Evolutionary conservation across 768 basidiomycete genomes (phyloP), one percentile per base, ranked within the genome.

Genomic region (Phallus indusiatus): DNA sequence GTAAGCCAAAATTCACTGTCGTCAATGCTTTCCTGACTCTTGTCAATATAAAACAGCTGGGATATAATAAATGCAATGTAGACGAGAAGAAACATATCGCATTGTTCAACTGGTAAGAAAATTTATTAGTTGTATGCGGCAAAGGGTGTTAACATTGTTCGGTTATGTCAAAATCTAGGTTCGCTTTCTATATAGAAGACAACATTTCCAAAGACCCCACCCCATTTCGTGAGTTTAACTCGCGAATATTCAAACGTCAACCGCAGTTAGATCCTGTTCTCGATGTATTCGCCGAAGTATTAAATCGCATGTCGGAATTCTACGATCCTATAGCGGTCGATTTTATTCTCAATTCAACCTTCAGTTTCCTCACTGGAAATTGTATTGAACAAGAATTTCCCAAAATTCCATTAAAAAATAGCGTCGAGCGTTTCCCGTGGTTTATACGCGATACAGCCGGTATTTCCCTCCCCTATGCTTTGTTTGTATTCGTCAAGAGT

Each of bases 61-160:
- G 6, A 17, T 55, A 37, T 37, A 10, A 55, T 37, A 42, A 55
- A 18, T 37, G 54, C 37, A 55, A 7, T n/a, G 18, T 55, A 4
- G 54, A 34, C 12, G 54, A 55, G 42, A 55, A 55, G 22, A 55
- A 33, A 37, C 33, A 55, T n/a, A 37, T 37, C 7, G 54, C 54
- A 20, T 20, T 55, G n/a, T 55, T 7, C 18, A 55, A 33, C 34
- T 55, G 54, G 54, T 55, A 55, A 18, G 34, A 12, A 8, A 8
- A 20, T 28, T 8, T 28, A 8, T 28, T 55, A 5, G 21, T 35
- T 21, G 1, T 12, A 14, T 34, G 22, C 42, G n/a, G n/a, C n/a
- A n/a, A n/a, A n/a, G n/a, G n/a, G n/a, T 18, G 21, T 16, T 36
- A 22, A n/a, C n/a, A 50, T 8, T 50, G 7, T 50, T 50, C 18